Conservation (phyloP, 2,329 filamentous ascomycete genomes). For the Acarospora socialis region DNA sequence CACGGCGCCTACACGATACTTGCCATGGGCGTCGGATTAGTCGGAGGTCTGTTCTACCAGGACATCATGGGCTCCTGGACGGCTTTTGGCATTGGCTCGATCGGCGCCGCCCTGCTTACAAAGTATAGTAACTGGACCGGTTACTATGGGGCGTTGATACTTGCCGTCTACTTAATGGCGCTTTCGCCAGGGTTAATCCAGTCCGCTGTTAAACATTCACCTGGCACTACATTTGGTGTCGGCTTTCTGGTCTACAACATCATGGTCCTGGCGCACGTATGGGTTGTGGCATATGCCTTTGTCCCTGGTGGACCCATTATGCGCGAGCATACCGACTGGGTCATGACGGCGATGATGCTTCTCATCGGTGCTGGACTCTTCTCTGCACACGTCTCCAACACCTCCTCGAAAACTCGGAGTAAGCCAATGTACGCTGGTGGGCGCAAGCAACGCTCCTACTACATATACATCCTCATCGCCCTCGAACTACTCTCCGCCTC, state of each 20-base stretch:
- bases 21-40: conserved; percentile 68
- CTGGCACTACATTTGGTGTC: conserved; percentile 68
- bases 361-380: conserved; percentile 75
- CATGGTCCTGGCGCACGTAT: conserved; percentile 91
- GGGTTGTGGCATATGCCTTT: conserved; percentile 96
- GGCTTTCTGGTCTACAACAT: conserved; percentile 89
- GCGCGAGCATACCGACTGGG: conserved; percentile 87
- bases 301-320: conserved; percentile 88
- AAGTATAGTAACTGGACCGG: conserved; percentile 70
- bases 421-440: conserved; percentile 25
- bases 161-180: conserved; percentile 71
- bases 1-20: conserved; percentile 78
- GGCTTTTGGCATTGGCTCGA: conserved; percentile 59
- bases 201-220: conserved; percentile 61
- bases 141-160: conserved; percentile 65
- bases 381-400: conserved; percentile 43
- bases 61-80: conserved; percentile 55
- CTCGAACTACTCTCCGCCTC: conserved; percentile 70
- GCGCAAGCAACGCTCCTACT: conserved; percentile 47
- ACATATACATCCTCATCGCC: conserved; percentile 54
- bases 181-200: conserved; percentile 60
- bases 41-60: conserved; percentile 43
- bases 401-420: conserved; percentile 25
- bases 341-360: conserved; percentile 78
- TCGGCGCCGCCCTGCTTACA: conserved; percentile 68